Percentiles rank a stretch among this genome's conserved stretches.
These are phyloP conservation scores for Talaromyces sp. DNA, from an alignment of 2,329 filamentous ascomycete genomes.

Conservation along the genomic window DNA sequence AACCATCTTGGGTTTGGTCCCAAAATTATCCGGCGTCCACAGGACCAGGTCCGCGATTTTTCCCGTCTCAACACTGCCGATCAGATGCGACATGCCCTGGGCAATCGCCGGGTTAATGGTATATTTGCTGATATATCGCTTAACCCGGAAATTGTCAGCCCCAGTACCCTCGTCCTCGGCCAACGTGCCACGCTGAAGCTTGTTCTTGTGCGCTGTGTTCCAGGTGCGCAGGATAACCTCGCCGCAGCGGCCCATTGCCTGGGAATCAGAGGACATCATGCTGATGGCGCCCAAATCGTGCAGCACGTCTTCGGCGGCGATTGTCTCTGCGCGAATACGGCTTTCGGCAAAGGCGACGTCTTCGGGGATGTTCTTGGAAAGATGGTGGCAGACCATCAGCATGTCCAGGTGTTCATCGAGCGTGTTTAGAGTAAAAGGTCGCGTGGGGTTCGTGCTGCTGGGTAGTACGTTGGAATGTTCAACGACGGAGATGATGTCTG, in stretches of 20 bases:
- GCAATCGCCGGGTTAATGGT: slow-evolving; percentile 90
- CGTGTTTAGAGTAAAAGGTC: slow-evolving; percentile 86
- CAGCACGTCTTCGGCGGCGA: slow-evolving; percentile 91
- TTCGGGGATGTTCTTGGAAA: slow-evolving; percentile 88
- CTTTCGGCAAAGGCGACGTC: slow-evolving; percentile 94
- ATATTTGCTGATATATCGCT: slow-evolving; percentile 91
- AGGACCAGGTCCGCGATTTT: slow-evolving; percentile 86
- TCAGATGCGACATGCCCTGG: slow-evolving; percentile 81
- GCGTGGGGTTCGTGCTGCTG: slow-evolving; percentile 84
- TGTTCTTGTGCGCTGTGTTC: slow-evolving; percentile 98
- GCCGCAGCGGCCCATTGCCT: slow-evolving; percentile 94
- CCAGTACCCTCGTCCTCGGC: slow-evolving; percentile 71
- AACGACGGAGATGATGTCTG: slow-evolving; percentile 92
- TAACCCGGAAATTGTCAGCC: slow-evolving; percentile 87
- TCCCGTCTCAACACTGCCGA: slow-evolving; percentile 82
- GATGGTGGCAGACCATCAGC: slow-evolving; percentile 96
- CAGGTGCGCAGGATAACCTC: slow-evolving; percentile 90
- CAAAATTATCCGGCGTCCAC: slow-evolving; percentile 82
- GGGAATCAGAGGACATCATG: slow-evolving; percentile 95
- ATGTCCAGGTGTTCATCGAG: slow-evolving; percentile 96
- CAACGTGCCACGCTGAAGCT: slow-evolving; percentile 70
- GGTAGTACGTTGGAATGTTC: slow-evolving; percentile 85
- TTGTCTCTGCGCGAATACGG: slow-evolving; percentile 91
- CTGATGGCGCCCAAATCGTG: slow-evolving; percentile 92
- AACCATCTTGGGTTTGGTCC: slow-evolving; percentile 74